A percentile compares a stretch with the other conserved stretches of the same genome.
Conservation (phyloP, 106 monocot genomes). For the Platanthera zijinensis region DNA sequence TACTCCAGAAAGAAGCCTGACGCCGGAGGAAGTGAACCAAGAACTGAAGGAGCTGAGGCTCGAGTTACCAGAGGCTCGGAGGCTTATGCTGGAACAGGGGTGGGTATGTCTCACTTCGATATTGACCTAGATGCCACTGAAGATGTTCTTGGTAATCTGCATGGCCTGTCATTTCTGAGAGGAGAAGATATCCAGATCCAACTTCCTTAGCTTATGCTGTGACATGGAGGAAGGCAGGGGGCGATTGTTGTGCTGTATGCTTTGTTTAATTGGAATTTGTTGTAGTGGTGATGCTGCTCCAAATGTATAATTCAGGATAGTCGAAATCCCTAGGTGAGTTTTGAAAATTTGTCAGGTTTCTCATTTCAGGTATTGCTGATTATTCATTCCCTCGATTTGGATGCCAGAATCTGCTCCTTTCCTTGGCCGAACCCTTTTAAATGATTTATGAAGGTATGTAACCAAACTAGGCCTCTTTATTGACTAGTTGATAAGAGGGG, state of each 20-base stretch:
- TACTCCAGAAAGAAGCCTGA: neutral
- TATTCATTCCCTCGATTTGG: neutral
- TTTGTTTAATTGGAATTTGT: slow-evolving; percentile 1
- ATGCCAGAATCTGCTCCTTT: neutral
- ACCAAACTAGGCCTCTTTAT: neutral
- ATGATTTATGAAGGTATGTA: neutral
- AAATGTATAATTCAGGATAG: slow-evolving; percentile 6
- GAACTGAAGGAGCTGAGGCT: neutral
- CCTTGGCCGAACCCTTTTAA: neutral
- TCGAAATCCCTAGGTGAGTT: neutral
- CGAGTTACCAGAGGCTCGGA: slow-evolving; percentile 12
- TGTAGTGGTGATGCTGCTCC: neutral
- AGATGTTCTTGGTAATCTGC: slow-evolving; percentile 38
- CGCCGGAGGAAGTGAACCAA: neutral
- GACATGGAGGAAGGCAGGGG: neutral
- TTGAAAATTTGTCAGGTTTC: neutral
- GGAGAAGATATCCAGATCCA: slow-evolving; percentile 22
- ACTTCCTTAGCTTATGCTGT: slow-evolving; percentile 12
- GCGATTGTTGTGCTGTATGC: neutral
- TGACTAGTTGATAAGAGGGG: too few relatives aligned
- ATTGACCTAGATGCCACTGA: slow-evolving; percentile 36
- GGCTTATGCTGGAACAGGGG: neutral
- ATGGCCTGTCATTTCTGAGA: slow-evolving; percentile 40
- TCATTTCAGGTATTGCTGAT: neutral
- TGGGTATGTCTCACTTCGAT: slow-evolving; percentile 15